phyloP scores from a whole-genome alignment of 73 alveolate species.

The Stentor roeselii region DNA sequence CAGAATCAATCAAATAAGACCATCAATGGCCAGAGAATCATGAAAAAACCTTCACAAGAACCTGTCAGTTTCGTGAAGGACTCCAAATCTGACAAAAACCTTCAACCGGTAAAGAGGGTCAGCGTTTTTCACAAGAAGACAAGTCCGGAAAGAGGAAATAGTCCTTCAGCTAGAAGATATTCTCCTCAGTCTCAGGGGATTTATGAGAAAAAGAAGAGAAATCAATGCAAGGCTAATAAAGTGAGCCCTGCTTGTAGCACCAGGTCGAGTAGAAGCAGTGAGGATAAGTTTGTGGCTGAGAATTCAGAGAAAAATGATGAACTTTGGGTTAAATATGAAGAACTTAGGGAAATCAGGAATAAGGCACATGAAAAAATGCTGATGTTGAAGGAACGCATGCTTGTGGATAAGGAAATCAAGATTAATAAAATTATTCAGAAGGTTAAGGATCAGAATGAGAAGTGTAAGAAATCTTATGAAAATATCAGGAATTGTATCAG shows the following conservation, averaged over 20 bases:
- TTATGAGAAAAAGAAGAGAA: neutral
- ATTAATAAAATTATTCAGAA: neutral
- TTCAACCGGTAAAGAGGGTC: too few relatives aligned
- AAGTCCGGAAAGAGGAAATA: neutral
- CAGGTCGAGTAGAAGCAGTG: neutral
- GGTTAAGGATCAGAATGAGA: neutral
- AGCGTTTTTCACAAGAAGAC: too few relatives aligned
- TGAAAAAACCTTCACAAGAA: too few relatives aligned
- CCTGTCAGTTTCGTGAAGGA: too few relatives aligned
- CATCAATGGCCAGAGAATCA: too few relatives aligned
- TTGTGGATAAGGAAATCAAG: neutral
- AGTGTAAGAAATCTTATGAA: neutral
- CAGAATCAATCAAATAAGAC: too few relatives aligned
- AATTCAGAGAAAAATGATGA: neutral
- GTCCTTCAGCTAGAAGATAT: neutral
- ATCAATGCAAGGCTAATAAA: neutral
- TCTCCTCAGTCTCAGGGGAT: neutral
- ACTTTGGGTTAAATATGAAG: neutral
- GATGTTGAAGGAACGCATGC: neutral
- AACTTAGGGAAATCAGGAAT: neutral
- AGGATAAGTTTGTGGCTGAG: neutral
- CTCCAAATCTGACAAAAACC: too few relatives aligned
- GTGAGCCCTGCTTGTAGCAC: neutral
- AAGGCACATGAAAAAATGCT: constrained; percentile 25
- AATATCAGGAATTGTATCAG: neutral